Evolutionary conservation across 2,329 filamentous ascomycete genomes (phyloP).

Genomic region (Dothideomycetidae sp.): DNA sequence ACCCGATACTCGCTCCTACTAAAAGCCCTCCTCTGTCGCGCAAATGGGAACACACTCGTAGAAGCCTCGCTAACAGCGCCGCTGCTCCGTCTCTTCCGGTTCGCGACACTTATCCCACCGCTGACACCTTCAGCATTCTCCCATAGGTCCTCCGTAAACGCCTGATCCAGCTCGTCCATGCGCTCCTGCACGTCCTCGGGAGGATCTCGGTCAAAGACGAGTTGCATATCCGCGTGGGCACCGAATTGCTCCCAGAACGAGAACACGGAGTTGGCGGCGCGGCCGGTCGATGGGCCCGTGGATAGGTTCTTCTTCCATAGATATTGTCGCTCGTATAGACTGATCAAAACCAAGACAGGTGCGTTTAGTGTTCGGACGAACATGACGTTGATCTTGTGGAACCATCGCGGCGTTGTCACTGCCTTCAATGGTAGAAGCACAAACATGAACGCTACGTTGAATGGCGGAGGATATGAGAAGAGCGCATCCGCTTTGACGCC

Average conservation of each 20-base stretch:
- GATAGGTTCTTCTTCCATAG: constrained; percentile 42
- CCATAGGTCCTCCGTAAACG: constrained; percentile 29
- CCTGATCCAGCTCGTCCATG: constrained; percentile 36
- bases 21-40: neutral
- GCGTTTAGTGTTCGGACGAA: constrained; percentile 61
- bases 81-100: neutral
- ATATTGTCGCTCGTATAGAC: constrained; percentile 52
- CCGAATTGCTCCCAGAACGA: constrained; percentile 55
- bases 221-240: constrained; percentile 55
- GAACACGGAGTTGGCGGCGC: constrained; percentile 28
- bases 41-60: neutral
- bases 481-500: constrained; percentile 75
- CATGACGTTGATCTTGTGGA: constrained; percentile 77
- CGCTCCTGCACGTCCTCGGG: constrained; percentile 39
- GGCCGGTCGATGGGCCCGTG: constrained; percentile 18
- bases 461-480: constrained; percentile 69
- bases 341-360: constrained; percentile 58
- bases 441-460: constrained; percentile 66
- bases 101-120: neutral
- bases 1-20: neutral
- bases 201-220: constrained; percentile 58
- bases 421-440: constrained; percentile 65
- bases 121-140: constrained; percentile 21
- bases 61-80: neutral
- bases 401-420: constrained; percentile 66